Evolutionary conservation across 2,329 filamentous ascomycete species (phyloP), one percentile per base, ranked within the genome.

Genomic region (Cercospora sp.): DNA sequence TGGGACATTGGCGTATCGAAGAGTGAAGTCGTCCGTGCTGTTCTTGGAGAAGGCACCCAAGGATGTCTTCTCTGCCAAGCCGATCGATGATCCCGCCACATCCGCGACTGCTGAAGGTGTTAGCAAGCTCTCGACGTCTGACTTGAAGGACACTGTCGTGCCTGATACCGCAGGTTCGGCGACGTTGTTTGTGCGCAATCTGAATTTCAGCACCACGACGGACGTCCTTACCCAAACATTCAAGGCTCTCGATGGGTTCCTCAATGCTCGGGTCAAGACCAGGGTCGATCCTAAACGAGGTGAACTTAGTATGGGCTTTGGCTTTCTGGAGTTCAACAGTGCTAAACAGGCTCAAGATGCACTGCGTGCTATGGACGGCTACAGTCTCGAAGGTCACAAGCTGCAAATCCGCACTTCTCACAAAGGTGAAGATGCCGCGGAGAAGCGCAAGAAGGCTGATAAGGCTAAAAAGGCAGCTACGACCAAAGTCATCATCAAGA

Each of bases 401-500:
- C 85, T 99, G 62, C 85, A 91, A 66, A 91, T 98, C 70, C 93
- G 92, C 80, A 88, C 91, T 55, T 97, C 94, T 6, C 93, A 97
- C 82, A 93, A 90, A 80, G 92, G 91, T 21, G 85, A 89, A 67
- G 94, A 98, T 81, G 93, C 93, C 18, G 94, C 92, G 1, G 93
- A 97, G 78, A 92, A 97, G 81, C 88, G 91, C 72, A 89, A 91
- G 71, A 90, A 90, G 73, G 90, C 94, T 73, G 93, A 98, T 77
- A 88, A 87, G 72, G 89, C 90, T 61, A 96, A 93, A 85, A 96
- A 94, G 80, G 82, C 87, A 61, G 89, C 91, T 26, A 87, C 89
- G 73, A 97, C 94, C 59, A 98, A 98, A 86, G 91, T 99, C 77
- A 90, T 98, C 81, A 91, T 99, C 84, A 99, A 98, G 85, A 99